Evolutionary conservation across 116 monocot genomes (phyloP).

Genomic region (Trichopus zeylanicus): DNA sequence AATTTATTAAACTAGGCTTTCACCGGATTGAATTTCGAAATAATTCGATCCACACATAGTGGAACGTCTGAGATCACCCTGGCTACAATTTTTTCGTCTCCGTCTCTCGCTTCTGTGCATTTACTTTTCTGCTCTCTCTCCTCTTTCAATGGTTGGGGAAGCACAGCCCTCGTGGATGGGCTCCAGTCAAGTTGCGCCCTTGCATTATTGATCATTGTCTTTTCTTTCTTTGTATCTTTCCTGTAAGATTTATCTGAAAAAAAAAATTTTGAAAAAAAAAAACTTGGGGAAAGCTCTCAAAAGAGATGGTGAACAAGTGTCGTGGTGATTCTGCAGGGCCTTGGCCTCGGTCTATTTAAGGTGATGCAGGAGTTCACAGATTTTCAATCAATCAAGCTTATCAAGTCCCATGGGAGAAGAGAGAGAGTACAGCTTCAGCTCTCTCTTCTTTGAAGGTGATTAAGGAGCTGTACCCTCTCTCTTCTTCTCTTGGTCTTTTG

Average conservation of each 20-base stretch:
- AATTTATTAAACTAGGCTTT: too few species aligned
- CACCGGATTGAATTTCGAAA: too few species aligned
- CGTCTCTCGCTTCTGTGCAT: not conserved
- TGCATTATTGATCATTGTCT: conserved; percentile 1
- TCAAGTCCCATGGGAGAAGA: conserved; percentile 8
- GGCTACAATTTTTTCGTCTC: not conserved
- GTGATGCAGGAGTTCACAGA: not conserved
- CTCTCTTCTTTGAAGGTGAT: not conserved
- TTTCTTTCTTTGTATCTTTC: conserved; percentile 2
- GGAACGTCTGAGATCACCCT: too few species aligned
- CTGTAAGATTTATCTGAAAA: too few species aligned
- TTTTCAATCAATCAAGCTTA: not conserved
- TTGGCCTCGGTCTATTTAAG: not conserved
- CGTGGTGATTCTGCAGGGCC: not conserved
- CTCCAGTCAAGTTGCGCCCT: conserved; percentile 2
- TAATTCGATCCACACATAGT: too few species aligned
- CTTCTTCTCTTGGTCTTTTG: conserved; percentile 5
- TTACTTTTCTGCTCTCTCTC: too few species aligned
- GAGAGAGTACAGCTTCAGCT: conserved; percentile 6
- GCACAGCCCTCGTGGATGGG: not conserved
- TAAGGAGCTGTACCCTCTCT: conserved; percentile 10
- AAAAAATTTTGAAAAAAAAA: too few species aligned
- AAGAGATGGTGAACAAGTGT: not conserved
- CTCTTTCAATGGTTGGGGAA: not conserved
- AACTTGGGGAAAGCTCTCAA: not conserved